Conservation (phyloP, 139 green algal species). For the Zygnema cylindricum region DNA sequence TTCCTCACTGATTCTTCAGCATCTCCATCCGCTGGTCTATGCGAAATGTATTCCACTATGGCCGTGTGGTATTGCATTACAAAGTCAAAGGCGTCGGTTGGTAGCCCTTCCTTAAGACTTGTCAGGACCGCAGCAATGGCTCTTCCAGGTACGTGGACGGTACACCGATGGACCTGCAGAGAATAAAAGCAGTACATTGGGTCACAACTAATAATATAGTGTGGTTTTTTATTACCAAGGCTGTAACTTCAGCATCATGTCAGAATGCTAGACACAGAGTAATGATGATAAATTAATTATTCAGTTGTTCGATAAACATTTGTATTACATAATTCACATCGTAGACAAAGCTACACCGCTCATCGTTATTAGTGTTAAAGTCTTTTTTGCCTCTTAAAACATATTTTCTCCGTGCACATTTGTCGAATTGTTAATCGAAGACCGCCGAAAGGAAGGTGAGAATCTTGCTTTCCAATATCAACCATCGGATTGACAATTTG, state of each 20-base stretch:
- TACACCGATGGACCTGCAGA: conserved; percentile 39
- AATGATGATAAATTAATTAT: too few species aligned
- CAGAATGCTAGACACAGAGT: conserved; percentile 59
- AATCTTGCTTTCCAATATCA: too few species aligned
- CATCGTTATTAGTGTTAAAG: too few species aligned
- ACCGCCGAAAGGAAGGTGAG: too few species aligned
- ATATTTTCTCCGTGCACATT: too few species aligned
- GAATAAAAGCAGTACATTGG: not conserved
- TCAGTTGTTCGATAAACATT: too few species aligned
- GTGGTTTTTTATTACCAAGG: not conserved
- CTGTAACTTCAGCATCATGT: not conserved
- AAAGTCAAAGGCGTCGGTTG: not conserved
- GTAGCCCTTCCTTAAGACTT: conserved; percentile 30
- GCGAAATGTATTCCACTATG: not conserved
- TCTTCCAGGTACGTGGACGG: conserved; percentile 65
- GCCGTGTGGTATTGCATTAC: not conserved
- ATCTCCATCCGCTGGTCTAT: not conserved
- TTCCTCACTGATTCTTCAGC: not conserved
- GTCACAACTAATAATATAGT: not conserved
- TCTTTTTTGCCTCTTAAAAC: too few species aligned
- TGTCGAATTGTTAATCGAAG: too few species aligned
- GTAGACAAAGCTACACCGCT: too few species aligned
- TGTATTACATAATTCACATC: too few species aligned
- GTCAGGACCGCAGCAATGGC: conserved; percentile 21
- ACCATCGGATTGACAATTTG: too few species aligned